phyloP scores from a whole-genome alignment of 345 rosid species.

The Linum tenue region DNA sequence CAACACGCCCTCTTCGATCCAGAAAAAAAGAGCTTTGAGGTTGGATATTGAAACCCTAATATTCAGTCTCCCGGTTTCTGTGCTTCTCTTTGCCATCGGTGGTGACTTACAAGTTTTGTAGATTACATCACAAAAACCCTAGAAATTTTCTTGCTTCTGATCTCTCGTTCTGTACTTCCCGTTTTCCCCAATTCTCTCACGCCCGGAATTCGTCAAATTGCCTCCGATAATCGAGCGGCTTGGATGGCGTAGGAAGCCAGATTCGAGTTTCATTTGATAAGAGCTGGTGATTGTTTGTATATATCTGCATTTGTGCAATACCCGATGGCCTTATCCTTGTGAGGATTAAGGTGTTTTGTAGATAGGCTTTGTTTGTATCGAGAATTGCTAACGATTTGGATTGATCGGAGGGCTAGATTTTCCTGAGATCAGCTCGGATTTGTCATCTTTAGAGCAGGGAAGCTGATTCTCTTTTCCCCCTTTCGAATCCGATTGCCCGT shows the following conservation, averaged over 20 bases:
- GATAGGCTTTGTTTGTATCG: not conserved
- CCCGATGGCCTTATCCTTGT: not conserved
- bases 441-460: not conserved
- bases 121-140: conserved; percentile 7
- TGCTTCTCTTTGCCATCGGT: not conserved
- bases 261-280: not conserved
- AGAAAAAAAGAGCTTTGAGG: too few species aligned
- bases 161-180: conserved; percentile 5
- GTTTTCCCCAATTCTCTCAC: not conserved
- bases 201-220: not conserved
- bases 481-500: not conserved
- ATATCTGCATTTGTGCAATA: not conserved
- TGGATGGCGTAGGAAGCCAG: conserved; percentile 9
- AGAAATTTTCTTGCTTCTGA: conserved; percentile 1
- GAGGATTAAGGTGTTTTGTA: not conserved
- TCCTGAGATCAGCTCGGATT: conserved; percentile 1
- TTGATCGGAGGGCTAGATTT: conserved; percentile 8
- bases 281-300: not conserved
- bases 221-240: not conserved
- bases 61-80: not conserved
- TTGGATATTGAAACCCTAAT: conserved; percentile 9
- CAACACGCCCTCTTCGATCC: too few species aligned
- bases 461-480: not conserved
- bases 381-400: conserved; percentile 4
- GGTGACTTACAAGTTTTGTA: conserved; percentile 9